These are phyloP conservation scores for Sugiyamaella qingdaonensis DNA, from an alignment of 805 yeast species.

Conservation along the genomic window DNA sequence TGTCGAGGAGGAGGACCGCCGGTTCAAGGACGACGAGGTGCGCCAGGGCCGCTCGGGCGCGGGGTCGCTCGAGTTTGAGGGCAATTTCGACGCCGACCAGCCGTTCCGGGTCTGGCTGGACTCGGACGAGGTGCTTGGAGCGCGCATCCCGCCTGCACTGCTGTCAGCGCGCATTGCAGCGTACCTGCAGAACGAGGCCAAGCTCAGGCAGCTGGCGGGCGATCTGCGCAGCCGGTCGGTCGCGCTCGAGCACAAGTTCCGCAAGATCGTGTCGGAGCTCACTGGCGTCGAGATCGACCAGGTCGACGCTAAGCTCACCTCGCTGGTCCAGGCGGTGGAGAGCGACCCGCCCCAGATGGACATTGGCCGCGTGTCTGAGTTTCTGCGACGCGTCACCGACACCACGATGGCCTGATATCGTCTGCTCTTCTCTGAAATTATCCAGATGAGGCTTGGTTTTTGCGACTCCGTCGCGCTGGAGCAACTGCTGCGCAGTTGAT, in stretches of 20 bases:
- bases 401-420: constrained; percentile 6
- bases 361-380: constrained; percentile 51
- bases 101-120: constrained; percentile 64
- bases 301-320: constrained; percentile 78
- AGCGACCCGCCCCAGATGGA: constrained; percentile 72
- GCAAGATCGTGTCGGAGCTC: constrained; percentile 83
- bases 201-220: constrained; percentile 49
- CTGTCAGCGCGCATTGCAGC: constrained; percentile 78
- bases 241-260: constrained; percentile 69
- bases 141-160: constrained; percentile 47
- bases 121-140: constrained; percentile 9
- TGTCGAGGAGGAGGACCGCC: constrained; percentile 56
- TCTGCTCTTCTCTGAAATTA: no score
- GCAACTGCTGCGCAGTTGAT: no score
- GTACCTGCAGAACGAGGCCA: constrained; percentile 63
- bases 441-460: no score
- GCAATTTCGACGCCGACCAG: constrained; percentile 79
- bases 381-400: constrained; percentile 44
- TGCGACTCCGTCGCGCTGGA: no score
- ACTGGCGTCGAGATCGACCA: constrained; percentile 79
- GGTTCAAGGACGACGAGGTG: constrained; percentile 40
- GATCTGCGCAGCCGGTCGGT: constrained; percentile 51
- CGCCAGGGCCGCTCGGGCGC: constrained; percentile 30
- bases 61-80: constrained; percentile 37
- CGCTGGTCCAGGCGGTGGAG: constrained; percentile 84